Conservation (phyloP, 192 early-diverging fungal genomes). For the Entrophospora sp. region DNA sequence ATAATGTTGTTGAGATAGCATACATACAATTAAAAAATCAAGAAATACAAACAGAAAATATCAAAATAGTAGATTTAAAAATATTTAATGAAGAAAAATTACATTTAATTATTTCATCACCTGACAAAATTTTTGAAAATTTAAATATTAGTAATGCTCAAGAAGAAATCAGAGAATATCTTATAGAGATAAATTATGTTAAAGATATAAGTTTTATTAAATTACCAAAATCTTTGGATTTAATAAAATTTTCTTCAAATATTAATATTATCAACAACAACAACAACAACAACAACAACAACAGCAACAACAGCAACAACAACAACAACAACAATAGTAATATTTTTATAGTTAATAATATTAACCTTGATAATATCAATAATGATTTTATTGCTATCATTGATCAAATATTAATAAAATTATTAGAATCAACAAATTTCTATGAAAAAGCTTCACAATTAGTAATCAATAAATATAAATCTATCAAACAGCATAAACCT, state of each 20-base stretch:
- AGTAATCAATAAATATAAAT: not conserved
- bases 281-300: too few relatives aligned
- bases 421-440: not conserved
- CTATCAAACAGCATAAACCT: conserved; percentile 1
- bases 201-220: too few relatives aligned
- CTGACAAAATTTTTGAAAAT: not conserved
- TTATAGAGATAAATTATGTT: too few relatives aligned
- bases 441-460: not conserved
- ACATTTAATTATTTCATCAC: not conserved
- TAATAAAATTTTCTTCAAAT: too few relatives aligned
- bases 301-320: too few relatives aligned
- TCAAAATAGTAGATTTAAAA: not conserved
- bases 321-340: too few relatives aligned
- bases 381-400: not conserved
- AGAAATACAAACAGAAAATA: not conserved
- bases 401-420: not conserved
- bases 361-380: not conserved
- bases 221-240: too few relatives aligned
- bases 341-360: too few relatives aligned
- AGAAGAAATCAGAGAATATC: too few relatives aligned
- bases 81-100: conserved; percentile 16
- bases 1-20: not conserved
- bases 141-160: not conserved
- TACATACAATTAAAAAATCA: not conserved
- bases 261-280: too few relatives aligned